Percentiles rank a stretch among this genome's conserved stretches.
These are phyloP conservation scores for Saururus chinensis DNA, from an alignment of 164 flowering plant genomes.

Conservation along the genomic window DNA sequence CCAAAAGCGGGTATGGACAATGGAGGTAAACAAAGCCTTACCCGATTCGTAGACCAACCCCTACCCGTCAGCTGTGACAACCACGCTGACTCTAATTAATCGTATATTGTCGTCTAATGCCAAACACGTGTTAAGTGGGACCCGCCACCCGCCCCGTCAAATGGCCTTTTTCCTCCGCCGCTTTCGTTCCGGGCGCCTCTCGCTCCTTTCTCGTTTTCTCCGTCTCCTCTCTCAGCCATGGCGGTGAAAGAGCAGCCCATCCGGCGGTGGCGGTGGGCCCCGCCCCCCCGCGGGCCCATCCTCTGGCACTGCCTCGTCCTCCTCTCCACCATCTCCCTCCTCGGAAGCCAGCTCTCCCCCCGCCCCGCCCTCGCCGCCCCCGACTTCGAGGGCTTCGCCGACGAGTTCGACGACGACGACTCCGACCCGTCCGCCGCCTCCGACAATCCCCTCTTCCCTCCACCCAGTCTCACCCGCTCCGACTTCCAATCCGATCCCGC, in stretches of 20 bases:
- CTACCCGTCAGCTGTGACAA: too few relatives aligned
- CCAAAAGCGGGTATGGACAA: too few relatives aligned
- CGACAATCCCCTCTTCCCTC: conserved; percentile 21
- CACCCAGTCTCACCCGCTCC: conserved; percentile 42
- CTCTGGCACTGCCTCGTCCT: conserved; percentile 29
- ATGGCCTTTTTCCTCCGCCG: not conserved
- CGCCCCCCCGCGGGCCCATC: conserved; percentile 17
- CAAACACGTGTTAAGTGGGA: too few relatives aligned
- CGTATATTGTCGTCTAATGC: too few relatives aligned
- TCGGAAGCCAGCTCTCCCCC: conserved; percentile 27
- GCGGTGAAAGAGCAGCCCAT: not conserved
- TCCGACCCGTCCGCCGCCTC: conserved; percentile 9
- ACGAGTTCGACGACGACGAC: conserved; percentile 35
- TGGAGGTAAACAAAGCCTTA: too few relatives aligned
- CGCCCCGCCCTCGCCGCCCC: conserved; percentile 26
- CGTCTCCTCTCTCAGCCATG: not conserved
- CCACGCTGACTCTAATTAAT: too few relatives aligned
- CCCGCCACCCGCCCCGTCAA: not conserved
- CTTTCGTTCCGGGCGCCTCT: not conserved
- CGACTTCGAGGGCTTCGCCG: conserved; percentile 84
- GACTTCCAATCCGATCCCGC: conserved; percentile 22
- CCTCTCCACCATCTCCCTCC: conserved; percentile 32
- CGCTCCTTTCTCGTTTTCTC: not conserved
- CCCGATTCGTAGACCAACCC: too few relatives aligned
- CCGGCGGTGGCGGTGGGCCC: not conserved